Conservation (phyloP, 192 early-diverging fungal species). For the Mortierella alpina region DNA sequence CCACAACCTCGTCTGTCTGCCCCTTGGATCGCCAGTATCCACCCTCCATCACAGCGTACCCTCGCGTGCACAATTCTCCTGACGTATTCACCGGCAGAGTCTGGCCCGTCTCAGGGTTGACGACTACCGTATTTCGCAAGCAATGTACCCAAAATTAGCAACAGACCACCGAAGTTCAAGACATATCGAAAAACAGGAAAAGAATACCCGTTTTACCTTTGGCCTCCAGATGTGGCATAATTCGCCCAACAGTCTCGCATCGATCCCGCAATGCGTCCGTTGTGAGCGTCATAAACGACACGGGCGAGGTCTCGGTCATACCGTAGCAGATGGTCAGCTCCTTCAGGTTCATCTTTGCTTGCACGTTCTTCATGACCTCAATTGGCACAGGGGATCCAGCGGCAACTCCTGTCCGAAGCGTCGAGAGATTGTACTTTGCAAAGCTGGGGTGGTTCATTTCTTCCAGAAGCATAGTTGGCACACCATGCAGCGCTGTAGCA, state of each 20-base stretch:
- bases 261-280: constrained; percentile 37
- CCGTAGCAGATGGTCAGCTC: constrained; percentile 58
- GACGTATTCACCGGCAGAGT: constrained; percentile 39
- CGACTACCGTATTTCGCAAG: constrained; percentile 21
- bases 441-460: constrained; percentile 59
- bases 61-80: constrained; percentile 58
- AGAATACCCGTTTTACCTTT: constrained; percentile 21
- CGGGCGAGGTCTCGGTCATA: constrained; percentile 59
- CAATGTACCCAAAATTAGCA: not conserved
- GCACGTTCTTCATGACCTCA: constrained; percentile 60
- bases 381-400: constrained; percentile 60
- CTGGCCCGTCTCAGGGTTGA: constrained; percentile 54
- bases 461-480: constrained; percentile 54
- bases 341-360: constrained; percentile 52
- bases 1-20: constrained; percentile 54
- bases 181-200: not conserved
- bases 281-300: constrained; percentile 52
- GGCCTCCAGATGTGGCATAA: constrained; percentile 58
- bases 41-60: constrained; percentile 59
- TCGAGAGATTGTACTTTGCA: constrained; percentile 46
- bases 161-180: not conserved
- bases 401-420: constrained; percentile 59
- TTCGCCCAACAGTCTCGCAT: constrained; percentile 58
- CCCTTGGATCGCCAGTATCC: constrained; percentile 57
- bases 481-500: constrained; percentile 57